These are phyloP conservation scores for Cladorrhinum sp. DNA, from an alignment of 2,329 filamentous ascomycete species.

Conservation along the genomic window DNA sequence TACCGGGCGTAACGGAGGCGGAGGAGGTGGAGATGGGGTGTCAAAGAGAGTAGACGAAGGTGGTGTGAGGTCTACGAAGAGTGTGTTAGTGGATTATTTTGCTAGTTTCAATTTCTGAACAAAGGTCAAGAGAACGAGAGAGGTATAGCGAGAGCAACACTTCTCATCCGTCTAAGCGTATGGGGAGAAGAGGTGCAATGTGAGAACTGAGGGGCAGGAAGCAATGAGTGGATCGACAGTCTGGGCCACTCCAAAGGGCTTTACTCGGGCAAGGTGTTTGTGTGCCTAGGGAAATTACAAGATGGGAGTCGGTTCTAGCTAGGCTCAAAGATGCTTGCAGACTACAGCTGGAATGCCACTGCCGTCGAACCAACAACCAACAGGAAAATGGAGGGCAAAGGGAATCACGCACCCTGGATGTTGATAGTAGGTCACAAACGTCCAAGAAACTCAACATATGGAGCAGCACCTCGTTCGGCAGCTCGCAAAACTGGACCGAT, in stretches of 20 bases:
- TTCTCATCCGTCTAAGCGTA: no score
- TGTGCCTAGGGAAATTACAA: no score
- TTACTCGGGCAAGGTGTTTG: no score
- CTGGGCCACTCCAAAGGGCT: no score
- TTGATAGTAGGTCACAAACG: slow-evolving; percentile 53
- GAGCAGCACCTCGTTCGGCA: slow-evolving; percentile 57
- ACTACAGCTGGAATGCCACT: neutral
- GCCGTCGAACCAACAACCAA: neutral
- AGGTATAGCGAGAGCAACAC: no score
- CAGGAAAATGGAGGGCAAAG: neutral
- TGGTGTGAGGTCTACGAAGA: slow-evolving; percentile 54
- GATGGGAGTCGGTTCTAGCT: neutral
- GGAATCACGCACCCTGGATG: slow-evolving; percentile 47
- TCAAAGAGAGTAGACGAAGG: slow-evolving; percentile 59
- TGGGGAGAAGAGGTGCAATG: neutral
- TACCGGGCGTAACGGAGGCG: slow-evolving; percentile 57
- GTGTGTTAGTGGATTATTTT: neutral
- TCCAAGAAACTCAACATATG: slow-evolving; percentile 56
- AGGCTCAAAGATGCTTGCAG: neutral
- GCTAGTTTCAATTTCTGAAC: no score
- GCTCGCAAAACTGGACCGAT: slow-evolving; percentile 32
- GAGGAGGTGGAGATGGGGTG: slow-evolving; percentile 62
- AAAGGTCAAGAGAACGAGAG: no score
- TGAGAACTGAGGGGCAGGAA: neutral
- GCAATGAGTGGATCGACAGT: no score